A percentile compares a stretch with the other conserved stretches of the same genome.
Conservation (phyloP, 768 basidiomycete genomes). For the Leucocoprinus sp. region DNA sequence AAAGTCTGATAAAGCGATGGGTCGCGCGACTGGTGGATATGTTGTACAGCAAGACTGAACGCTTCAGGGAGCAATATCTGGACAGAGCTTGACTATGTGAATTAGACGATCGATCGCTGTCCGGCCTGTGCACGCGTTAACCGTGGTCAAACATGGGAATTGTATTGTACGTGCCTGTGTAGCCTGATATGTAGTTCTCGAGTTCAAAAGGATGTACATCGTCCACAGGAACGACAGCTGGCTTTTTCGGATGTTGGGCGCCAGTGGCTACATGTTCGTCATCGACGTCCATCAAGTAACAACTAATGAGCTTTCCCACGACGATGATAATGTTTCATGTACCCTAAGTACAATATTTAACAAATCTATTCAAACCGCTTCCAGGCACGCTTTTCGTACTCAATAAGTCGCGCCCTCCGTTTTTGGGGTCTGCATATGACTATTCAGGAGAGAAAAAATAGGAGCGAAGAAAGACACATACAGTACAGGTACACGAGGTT, state of each 20-base stretch:
- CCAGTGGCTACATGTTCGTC: slow-evolving; percentile 23
- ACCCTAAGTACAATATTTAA: neutral
- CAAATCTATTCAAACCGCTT: slow-evolving; percentile 52
- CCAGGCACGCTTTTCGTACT: slow-evolving; percentile 77
- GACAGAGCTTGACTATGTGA: slow-evolving; percentile 56
- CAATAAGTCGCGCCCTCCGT: slow-evolving; percentile 42
- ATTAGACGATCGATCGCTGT: slow-evolving; percentile 68
- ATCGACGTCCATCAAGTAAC: slow-evolving; percentile 31
- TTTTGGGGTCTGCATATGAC: slow-evolving; percentile 37
- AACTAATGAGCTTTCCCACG: slow-evolving; percentile 13
- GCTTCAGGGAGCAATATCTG: slow-evolving; percentile 67
- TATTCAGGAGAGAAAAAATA: neutral
- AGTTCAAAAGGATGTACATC: slow-evolving; percentile 84
- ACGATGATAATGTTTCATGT: neutral
- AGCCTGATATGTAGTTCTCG: slow-evolving; percentile 68
- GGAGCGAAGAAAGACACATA: slow-evolving; percentile 25
- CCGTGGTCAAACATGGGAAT: neutral
- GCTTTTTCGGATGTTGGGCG: slow-evolving; percentile 17
- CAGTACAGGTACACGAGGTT: slow-evolving; percentile 78
- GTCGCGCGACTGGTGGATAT: slow-evolving; percentile 65
- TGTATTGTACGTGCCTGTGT: slow-evolving; percentile 46
- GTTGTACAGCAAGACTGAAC: slow-evolving; percentile 53
- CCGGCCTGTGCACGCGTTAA: slow-evolving; percentile 40
- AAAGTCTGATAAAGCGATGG: slow-evolving; percentile 46
- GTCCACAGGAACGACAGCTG: slow-evolving; percentile 44